Evolutionary conservation across 2,329 filamentous ascomycete species (phyloP), one percentile per base, ranked within the genome.

Genomic region (Beauveria rudraprayagi): DNA sequence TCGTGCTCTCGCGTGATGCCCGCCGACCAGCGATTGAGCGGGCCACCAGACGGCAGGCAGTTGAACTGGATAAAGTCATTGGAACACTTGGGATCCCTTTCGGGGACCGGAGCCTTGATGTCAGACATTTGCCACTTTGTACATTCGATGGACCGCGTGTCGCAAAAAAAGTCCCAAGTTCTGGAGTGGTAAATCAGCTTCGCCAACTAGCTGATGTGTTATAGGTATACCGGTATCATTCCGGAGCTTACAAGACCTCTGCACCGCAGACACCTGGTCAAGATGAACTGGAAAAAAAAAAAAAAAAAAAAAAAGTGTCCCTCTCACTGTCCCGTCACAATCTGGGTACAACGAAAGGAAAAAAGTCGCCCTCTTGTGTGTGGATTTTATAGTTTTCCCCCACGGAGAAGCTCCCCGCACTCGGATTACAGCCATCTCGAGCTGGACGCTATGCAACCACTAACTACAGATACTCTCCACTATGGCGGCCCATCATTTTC

Each of bases 21-120:
- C 19, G 90, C 85, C 5, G 92, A 96, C 83, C 90, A 96, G 63
- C 89, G 86, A 76, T 97, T 97, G 65, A 97, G 78, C 22, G 77
- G 69, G 2, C 78, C 81, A 16, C 80, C 80, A 0, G 81, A 73
- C 2, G 82, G 80, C 7, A 84, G 73, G 58, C 72, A 73, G 48
- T 77, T 73, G 70, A 83, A 84, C 61, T 79, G 78, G 67, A 83
- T 75, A 67, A 83, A 85, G 65, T 83, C 81, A 43, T 71, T 64
- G 55, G 78, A 80, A 16, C 77, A 73, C 67, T 79, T 80, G 65
- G 79, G 76, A 60, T 76, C 73, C 47, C 65, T 64, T 11, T 50
- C 50, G 17, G 55, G 53, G 19, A 37, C 28, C n/a, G 54, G 28
- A 4, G 43, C 10, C 17, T 40, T 17, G 7, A n/a, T n/a, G 6